Evolutionary conservation across 306 rosid genomes (phyloP).

Genomic region (Fragaria iinumae): DNA sequence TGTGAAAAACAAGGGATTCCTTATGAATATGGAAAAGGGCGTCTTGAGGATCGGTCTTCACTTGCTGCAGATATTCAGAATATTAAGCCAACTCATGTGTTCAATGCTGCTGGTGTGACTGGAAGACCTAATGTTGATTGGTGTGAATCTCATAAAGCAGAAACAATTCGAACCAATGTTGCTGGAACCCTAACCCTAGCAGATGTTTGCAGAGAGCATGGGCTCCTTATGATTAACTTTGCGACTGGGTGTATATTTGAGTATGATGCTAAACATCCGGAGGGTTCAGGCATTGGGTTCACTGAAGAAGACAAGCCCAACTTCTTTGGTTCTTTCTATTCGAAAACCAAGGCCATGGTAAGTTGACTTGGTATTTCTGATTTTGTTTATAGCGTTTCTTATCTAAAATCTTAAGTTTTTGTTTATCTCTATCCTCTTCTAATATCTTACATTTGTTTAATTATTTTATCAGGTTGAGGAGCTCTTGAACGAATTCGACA

Average conservation of each 20-base stretch:
- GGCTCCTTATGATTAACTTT: constrained; percentile 68
- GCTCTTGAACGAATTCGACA: constrained; percentile 77
- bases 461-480: constrained; percentile 68
- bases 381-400: not conserved
- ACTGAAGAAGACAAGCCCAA: constrained; percentile 87
- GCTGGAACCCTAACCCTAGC: constrained; percentile 86
- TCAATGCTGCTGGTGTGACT: constrained; percentile 85
- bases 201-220: constrained; percentile 80
- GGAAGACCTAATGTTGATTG: constrained; percentile 92
- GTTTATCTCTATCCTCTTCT: not conserved
- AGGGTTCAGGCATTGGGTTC: constrained; percentile 82
- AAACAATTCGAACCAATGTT: constrained; percentile 73
- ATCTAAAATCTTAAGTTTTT: not conserved
- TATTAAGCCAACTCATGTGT: constrained; percentile 76
- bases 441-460: not conserved
- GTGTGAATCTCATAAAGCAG: constrained; percentile 79
- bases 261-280: constrained; percentile 77
- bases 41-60: constrained; percentile 71
- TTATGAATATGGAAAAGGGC: constrained; percentile 80
- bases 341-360: constrained; percentile 94
- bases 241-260: constrained; percentile 93
- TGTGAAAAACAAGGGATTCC: constrained; percentile 80
- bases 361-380: constrained; percentile 16
- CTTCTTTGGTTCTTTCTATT: constrained; percentile 79
- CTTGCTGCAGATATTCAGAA: constrained; percentile 66